Conservation (phyloP, 192 early-diverging fungal genomes). For the Gaertneriomyces semiglobifer region DNA sequence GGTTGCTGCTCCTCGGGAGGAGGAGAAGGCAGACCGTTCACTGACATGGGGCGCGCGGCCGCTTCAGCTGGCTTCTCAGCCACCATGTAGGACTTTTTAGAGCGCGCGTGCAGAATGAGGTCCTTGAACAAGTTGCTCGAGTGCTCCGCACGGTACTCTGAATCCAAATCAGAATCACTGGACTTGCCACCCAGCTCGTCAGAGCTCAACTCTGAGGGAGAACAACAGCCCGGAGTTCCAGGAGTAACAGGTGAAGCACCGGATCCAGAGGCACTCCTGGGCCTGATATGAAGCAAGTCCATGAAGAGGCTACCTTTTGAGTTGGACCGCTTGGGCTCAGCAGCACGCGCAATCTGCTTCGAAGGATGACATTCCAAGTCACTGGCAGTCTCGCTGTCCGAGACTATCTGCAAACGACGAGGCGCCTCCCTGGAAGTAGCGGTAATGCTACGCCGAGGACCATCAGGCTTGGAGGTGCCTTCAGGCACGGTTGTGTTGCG, state of each 20-base stretch:
- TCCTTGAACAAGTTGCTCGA: constrained; percentile 39
- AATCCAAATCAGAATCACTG: constrained; percentile 28
- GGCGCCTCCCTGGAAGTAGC: neutral
- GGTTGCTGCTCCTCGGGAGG: constrained; percentile 8
- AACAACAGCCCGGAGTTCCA: neutral
- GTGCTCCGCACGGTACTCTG: constrained; percentile 21
- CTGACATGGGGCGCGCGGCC: neutral
- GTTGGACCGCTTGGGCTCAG: constrained; percentile 14
- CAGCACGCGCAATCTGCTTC: neutral
- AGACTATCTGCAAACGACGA: neutral
- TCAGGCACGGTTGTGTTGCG: constrained; percentile 13
- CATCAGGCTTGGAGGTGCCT: neutral
- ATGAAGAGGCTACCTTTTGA: constrained; percentile 14
- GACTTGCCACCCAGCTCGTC: constrained; percentile 15
- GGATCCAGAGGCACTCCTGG: constrained; percentile 17
- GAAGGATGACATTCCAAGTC: constrained; percentile 16
- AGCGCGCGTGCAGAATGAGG: constrained; percentile 28
- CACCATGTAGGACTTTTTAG: constrained; percentile 2
- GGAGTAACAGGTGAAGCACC: neutral
- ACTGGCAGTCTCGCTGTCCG: constrained; percentile 11
- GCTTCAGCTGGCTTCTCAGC: constrained; percentile 16
- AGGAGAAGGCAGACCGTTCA: neutral
- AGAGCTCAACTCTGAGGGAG: constrained; percentile 5
- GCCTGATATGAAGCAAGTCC: constrained; percentile 20
- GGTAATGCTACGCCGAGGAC: neutral